These are phyloP conservation scores for Cutaneotrichosporon spelunceum DNA, from an alignment of 1,284 basidiomycete genomes.

Conservation along the genomic window DNA sequence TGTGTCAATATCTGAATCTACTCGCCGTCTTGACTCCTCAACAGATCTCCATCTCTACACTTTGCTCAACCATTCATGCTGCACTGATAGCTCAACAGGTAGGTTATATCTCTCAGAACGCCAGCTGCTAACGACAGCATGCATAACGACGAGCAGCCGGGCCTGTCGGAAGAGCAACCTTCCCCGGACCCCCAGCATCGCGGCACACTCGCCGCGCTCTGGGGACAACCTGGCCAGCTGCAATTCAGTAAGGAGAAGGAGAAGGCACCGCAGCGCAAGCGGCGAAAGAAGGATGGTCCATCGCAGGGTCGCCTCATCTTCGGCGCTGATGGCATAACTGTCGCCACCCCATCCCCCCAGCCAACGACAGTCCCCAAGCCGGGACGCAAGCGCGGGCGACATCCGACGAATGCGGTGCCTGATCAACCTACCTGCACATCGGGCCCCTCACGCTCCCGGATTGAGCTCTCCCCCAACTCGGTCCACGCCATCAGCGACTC, in stretches of 20 bases:
- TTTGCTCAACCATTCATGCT: neutral
- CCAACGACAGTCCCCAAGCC: neutral
- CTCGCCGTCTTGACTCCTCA: neutral
- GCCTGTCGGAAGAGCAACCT: neutral
- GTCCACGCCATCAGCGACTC: neutral
- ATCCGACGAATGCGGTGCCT: neutral
- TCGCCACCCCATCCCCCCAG: slow-evolving; percentile 13
- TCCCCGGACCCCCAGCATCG: neutral
- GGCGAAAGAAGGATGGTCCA: slow-evolving; percentile 18
- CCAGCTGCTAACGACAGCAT: neutral
- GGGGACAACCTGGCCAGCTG: neutral
- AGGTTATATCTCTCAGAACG: neutral
- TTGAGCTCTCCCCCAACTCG: slow-evolving; percentile 3
- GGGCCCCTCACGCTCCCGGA: neutral
- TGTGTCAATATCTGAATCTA: neutral
- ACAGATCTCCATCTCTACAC: neutral
- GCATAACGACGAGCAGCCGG: neutral
- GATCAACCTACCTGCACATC: neutral
- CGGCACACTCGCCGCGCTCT: slow-evolving; percentile 9
- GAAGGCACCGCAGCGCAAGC: slow-evolving; percentile 13
- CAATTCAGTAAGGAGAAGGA: neutral
- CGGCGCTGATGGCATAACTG: slow-evolving; percentile 11
- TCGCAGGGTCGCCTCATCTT: slow-evolving; percentile 18
- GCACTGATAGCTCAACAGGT: neutral
- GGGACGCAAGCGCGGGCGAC: neutral